These are phyloP conservation scores for Boletus speciosus DNA, from an alignment of 768 basidiomycete species.

Conservation along the genomic window DNA sequence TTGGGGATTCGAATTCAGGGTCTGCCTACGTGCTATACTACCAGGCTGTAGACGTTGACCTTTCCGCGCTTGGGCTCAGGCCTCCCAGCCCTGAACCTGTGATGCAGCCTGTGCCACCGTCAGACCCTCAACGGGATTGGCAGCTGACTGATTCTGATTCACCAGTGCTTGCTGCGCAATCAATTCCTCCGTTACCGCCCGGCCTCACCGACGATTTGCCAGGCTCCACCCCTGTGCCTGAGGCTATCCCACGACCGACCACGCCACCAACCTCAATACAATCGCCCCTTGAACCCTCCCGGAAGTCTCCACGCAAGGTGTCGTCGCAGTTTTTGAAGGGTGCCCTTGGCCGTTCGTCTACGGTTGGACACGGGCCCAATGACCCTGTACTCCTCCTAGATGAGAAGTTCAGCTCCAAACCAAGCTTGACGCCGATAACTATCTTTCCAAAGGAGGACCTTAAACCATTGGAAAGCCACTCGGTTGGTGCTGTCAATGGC, in stretches of 20 bases:
- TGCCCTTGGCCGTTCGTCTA: slow-evolving; percentile 12
- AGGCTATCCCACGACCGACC: slow-evolving; percentile 11
- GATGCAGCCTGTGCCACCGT: slow-evolving; percentile 11
- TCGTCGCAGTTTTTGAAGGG: slow-evolving; percentile 17
- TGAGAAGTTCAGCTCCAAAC: slow-evolving; percentile 22
- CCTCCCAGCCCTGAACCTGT: slow-evolving; percentile 22
- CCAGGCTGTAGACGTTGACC: slow-evolving; percentile 86
- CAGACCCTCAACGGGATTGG: slow-evolving; percentile 10
- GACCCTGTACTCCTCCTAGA: slow-evolving; percentile 22
- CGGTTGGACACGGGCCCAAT: slow-evolving; percentile 11
- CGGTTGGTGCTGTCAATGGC: slow-evolving; percentile 27
- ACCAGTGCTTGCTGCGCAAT: slow-evolving; percentile 20
- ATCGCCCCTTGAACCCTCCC: slow-evolving; percentile 4
- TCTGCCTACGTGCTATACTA: slow-evolving; percentile 97
- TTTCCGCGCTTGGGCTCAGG: slow-evolving; percentile 64
- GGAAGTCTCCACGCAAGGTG: slow-evolving; percentile 25
- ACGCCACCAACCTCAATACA: slow-evolving; percentile 24
- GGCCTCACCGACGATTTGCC: slow-evolving; percentile 33
- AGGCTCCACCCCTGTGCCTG: slow-evolving; percentile 15
- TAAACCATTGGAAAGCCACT: slow-evolving; percentile 28
- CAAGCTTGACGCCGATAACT: slow-evolving; percentile 11
- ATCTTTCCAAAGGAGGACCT: slow-evolving; percentile 21
- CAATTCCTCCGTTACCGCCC: slow-evolving; percentile 34
- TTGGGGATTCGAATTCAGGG: slow-evolving; percentile 84
- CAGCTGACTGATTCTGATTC: slow-evolving; percentile 28